Evolutionary conservation across 2,329 filamentous ascomycete genomes (phyloP).

Genomic region (Scolecobasidium constrictum): DNA sequence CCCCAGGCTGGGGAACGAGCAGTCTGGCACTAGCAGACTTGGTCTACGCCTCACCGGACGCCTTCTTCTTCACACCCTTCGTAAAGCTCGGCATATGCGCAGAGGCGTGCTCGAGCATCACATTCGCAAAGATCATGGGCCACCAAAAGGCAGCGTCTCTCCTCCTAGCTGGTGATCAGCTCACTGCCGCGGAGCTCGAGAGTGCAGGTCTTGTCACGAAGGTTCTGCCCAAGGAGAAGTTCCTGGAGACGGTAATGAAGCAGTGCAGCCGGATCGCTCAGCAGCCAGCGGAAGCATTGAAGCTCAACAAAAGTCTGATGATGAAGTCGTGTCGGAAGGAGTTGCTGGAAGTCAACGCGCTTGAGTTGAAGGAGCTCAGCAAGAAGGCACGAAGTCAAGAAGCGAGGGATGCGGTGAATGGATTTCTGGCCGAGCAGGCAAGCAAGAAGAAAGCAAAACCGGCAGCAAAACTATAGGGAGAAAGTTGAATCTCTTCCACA

Average conservation of each 20-base stretch:
- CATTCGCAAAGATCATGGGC: constrained; percentile 16
- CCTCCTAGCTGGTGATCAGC: constrained; percentile 14
- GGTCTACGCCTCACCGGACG: constrained; percentile 15
- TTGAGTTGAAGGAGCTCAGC: constrained; percentile 5
- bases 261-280: constrained; percentile 12
- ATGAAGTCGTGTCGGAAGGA: constrained; percentile 12
- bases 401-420: not conserved
- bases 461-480: not conserved
- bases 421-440: not conserved
- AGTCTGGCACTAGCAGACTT: constrained; percentile 16
- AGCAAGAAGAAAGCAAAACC: not conserved
- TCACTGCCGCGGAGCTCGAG: constrained; percentile 13
- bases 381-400: constrained; percentile 1
- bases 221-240: constrained; percentile 13
- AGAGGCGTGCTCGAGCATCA: constrained; percentile 15
- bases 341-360: constrained; percentile 13
- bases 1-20: constrained; percentile 15
- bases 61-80: constrained; percentile 18
- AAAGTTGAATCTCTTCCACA: too few relatives aligned
- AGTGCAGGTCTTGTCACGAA: constrained; percentile 15
- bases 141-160: constrained; percentile 15
- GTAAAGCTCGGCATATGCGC: constrained; percentile 16
- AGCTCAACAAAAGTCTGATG: constrained; percentile 15
- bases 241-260: constrained; percentile 12
- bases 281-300: constrained; percentile 11